A percentile compares a stretch with the other conserved stretches of the same genome.
Conservation (phyloP, 495 filamentous ascomycete genomes). For the Lophiostoma macrostomum region DNA sequence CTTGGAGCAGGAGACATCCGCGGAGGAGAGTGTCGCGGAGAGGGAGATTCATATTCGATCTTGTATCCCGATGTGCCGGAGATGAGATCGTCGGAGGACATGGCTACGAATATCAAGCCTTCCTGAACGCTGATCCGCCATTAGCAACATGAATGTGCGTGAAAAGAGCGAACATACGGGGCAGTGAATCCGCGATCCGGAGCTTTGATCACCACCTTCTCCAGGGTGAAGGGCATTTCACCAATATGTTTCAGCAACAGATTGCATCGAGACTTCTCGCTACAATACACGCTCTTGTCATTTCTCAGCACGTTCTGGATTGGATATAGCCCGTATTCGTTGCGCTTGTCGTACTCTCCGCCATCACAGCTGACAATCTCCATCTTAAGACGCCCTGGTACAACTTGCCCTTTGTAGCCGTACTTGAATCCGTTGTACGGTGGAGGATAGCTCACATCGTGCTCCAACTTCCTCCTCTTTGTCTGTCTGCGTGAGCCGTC, state of each 20-base stretch:
- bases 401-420: slow-evolving; percentile 78
- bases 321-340: slow-evolving; percentile 46
- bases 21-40: slow-evolving; percentile 12
- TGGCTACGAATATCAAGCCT: slow-evolving; percentile 89
- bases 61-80: slow-evolving; percentile 71
- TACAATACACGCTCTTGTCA: slow-evolving; percentile 84
- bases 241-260: slow-evolving; percentile 77
- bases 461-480: slow-evolving; percentile 75
- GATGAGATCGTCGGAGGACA: slow-evolving; percentile 73
- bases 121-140: slow-evolving; percentile 67
- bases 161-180: slow-evolving; percentile 64
- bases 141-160: slow-evolving; percentile 30
- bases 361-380: slow-evolving; percentile 88
- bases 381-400: slow-evolving; percentile 75
- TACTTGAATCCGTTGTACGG: slow-evolving; percentile 65
- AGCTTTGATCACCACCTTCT: slow-evolving; percentile 83
- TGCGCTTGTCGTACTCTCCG: slow-evolving; percentile 65
- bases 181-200: slow-evolving; percentile 76
- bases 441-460: slow-evolving; percentile 50
- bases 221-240: slow-evolving; percentile 71
- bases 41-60: slow-evolving; percentile 56
- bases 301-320: slow-evolving; percentile 80
- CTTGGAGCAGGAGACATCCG: slow-evolving; percentile 9
- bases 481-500: slow-evolving; percentile 19
- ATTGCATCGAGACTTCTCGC: slow-evolving; percentile 77